A percentile compares a stretch with the other conserved stretches of the same genome.
phyloP scores from a whole-genome alignment of 345 rosid species.

The Streptanthus diversifolius region DNA sequence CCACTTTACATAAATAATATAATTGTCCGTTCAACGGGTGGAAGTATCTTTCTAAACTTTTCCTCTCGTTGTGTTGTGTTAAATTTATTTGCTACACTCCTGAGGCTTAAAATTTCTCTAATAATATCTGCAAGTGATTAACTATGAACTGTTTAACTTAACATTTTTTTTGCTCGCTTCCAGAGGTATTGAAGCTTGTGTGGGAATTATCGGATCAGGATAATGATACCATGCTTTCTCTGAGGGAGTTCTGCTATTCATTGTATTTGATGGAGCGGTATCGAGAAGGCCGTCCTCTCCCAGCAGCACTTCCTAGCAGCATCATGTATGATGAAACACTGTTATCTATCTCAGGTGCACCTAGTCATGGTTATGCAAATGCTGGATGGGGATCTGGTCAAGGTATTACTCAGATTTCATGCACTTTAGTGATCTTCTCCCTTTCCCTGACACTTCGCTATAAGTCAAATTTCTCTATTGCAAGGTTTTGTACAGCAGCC shows the following conservation, averaged over 20 bases:
- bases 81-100: slow-evolving; percentile 11
- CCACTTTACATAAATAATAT: slow-evolving; percentile 8
- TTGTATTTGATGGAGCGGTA: slow-evolving; percentile 93
- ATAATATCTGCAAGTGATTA: background rate
- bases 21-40: background rate
- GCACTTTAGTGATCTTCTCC: slow-evolving; percentile 13
- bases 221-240: slow-evolving; percentile 95
- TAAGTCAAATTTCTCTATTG: slow-evolving; percentile 3
- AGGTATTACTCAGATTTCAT: slow-evolving; percentile 46
- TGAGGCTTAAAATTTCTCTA: slow-evolving; percentile 6
- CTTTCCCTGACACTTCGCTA: slow-evolving; percentile 20
- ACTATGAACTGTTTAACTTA: slow-evolving; percentile 12
- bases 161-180: slow-evolving; percentile 26
- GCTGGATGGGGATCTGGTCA: slow-evolving; percentile 71
- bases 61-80: background rate
- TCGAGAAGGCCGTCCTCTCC: slow-evolving; percentile 94
- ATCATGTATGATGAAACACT: slow-evolving; percentile 82
- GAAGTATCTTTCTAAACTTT: background rate
- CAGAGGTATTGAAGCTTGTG: slow-evolving; percentile 94
- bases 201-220: slow-evolving; percentile 99
- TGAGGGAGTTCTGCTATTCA: slow-evolving; percentile 96
- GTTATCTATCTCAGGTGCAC: slow-evolving; percentile 78
- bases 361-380: slow-evolving; percentile 59
- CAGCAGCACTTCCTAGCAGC: slow-evolving; percentile 70
- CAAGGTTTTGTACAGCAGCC: slow-evolving; percentile 74